Base-by-base conservation (phyloP, 2,329 filamentous ascomycete species). In the Exophiala xenobiotica region DNA sequence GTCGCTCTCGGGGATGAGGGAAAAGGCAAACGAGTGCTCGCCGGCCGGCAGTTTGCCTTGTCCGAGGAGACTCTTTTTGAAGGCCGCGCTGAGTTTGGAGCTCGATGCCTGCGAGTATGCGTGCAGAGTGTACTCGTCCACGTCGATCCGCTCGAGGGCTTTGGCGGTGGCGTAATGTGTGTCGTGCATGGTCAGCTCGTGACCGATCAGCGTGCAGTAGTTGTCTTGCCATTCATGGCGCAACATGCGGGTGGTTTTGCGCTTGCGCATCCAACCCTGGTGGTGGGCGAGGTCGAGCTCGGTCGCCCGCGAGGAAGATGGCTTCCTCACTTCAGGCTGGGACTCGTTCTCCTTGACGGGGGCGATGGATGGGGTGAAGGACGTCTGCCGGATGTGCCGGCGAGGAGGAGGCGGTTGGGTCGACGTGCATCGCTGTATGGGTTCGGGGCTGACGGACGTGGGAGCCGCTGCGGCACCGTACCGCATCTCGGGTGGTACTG, bases 221-320 rank as follows among this genome's bases (percentile, higher is more conserved):
- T 90, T 86, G 67, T 95, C 88, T 65, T 90, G 83, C 91, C 91
- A 96, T 73, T 96, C 91, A 69, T 95, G 88, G 37, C 90, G 88
- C 54, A 96, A 81, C 76, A 96, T 84, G 65, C 84, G 85, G 44
- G 88, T 95, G 26, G 87, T 95, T 74, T 90, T 90, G 66, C 92
- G 88, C 78, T 95, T 96, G 78, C 90, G 91, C 83, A 99, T 95
- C 70, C 85, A 90, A 1, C 93, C 93, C 43, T 88, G 82, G 69
- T 91, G 88, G 26, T 82, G 81, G 57, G 52, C 54, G 16, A 61
- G 50, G 23, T 59, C 52, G 16, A 54, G 46, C 24, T 61, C 59
- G 16, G 54, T 59, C 20, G 53, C 26, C 9, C 51, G 45, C 5
- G 41, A 23, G 14, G 49, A 16, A 3, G 50, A n/a, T 27, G 45